These are phyloP conservation scores for Cadophora malorum DNA, from an alignment of 2,329 filamentous ascomycete genomes.

Conservation along the genomic window DNA sequence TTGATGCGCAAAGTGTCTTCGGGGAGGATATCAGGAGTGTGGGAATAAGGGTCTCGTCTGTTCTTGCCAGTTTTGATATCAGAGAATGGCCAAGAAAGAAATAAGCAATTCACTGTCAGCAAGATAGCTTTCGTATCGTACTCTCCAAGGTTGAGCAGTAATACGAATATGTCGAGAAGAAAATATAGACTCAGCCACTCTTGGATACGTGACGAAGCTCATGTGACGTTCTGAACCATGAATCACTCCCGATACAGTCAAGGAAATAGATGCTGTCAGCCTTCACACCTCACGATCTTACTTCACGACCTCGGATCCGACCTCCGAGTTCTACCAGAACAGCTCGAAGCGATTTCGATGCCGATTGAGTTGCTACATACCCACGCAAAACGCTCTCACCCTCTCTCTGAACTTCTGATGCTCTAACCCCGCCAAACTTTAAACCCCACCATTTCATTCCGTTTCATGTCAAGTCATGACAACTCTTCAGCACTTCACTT, in stretches of 20 bases:
- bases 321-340: neutral
- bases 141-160: neutral
- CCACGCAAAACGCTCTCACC: neutral
- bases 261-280: neutral
- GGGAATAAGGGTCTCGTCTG: conserved; percentile 1
- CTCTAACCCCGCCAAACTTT: neutral
- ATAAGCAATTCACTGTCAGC: neutral
- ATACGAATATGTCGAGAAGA: too few species aligned
- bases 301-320: neutral
- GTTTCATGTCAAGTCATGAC: neutral
- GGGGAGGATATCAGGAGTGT: neutral
- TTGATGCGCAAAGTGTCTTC: neutral
- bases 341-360: neutral
- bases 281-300: neutral
- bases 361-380: neutral
- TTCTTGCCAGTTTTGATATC: neutral
- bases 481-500: neutral
- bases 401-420: too few species aligned
- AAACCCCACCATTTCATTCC: neutral
- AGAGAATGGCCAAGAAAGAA: neutral
- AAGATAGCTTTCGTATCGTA: neutral
- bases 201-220: too few species aligned
- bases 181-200: too few species aligned
- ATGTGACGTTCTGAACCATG: too few species aligned
- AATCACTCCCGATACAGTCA: too few species aligned